Percentiles rank a stretch among this genome's conserved stretches.
Conservation (phyloP, 1,284 basidiomycete genomes). For the Phaffia rhodozyma region DNA sequence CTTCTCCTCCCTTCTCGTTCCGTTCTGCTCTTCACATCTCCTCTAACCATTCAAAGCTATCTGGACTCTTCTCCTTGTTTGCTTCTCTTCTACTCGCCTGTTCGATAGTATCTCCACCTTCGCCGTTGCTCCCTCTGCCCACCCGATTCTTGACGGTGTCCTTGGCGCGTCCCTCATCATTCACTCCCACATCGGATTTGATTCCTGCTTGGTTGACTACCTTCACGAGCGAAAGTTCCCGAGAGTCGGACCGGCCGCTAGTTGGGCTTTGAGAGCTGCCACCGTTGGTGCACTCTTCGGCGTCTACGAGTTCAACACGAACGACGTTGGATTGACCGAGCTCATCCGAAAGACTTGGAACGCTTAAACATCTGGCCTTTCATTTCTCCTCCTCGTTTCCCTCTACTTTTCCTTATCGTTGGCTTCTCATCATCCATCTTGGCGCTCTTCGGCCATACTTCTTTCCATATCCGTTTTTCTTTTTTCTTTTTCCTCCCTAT, state of each 20-base stretch:
- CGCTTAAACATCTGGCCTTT: slow-evolving; percentile 37
- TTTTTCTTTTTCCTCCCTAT: background rate
- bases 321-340: slow-evolving; percentile 79
- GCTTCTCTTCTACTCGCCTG: too few species aligned
- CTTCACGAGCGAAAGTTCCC: slow-evolving; percentile 90
- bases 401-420: background rate
- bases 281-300: slow-evolving; percentile 82
- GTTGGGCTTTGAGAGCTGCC: slow-evolving; percentile 63
- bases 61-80: background rate
- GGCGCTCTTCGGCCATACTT: background rate
- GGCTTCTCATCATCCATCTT: too few species aligned
- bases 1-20: background rate
- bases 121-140: slow-evolving; percentile 20
- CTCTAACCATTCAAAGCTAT: background rate
- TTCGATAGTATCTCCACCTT: slow-evolving; percentile 8
- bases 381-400: background rate
- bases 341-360: slow-evolving; percentile 53
- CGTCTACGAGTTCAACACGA: slow-evolving; percentile 93
- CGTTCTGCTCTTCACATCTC: too few species aligned
- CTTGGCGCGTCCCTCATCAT: slow-evolving; percentile 77
- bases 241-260: slow-evolving; percentile 51
- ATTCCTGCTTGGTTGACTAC: slow-evolving; percentile 70
- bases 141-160: slow-evolving; percentile 74
- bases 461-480: background rate
- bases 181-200: slow-evolving; percentile 84